These are phyloP conservation scores for Strigomonas culicis DNA, from an alignment of 208 protist genomes.

Conservation along the genomic window DNA sequence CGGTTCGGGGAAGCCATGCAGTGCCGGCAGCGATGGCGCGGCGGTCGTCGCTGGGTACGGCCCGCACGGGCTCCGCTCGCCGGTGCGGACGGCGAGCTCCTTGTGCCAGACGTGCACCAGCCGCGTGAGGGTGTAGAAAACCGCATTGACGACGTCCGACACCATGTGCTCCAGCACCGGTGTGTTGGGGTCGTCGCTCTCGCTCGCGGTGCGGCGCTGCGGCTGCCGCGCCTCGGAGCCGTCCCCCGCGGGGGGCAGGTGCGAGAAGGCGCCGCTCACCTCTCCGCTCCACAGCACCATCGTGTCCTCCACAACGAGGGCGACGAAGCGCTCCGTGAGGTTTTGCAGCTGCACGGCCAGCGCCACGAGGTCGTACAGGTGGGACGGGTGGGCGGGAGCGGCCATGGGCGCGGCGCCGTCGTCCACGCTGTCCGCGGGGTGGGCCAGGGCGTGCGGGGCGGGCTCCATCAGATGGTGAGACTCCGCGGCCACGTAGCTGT, in stretches of 20 bases:
- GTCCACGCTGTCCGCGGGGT: no score
- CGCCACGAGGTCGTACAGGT: neutral
- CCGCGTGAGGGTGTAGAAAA: neutral
- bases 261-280: conserved; percentile 1
- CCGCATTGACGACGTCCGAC: neutral
- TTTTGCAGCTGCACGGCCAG: neutral
- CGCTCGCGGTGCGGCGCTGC: neutral
- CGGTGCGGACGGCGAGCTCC: neutral
- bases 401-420: no score
- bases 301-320: conserved; percentile 7
- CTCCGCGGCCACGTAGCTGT: neutral
- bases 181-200: neutral
- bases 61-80: neutral
- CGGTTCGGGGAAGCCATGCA: neutral
- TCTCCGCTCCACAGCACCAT: neutral
- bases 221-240: no score
- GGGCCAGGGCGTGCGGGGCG: no score
- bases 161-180: neutral
- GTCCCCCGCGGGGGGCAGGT: neutral
- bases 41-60: neutral
- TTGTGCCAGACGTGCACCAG: neutral
- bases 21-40: neutral
- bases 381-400: neutral
- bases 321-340: neutral
- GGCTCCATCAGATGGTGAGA: no score